phyloP scores from a whole-genome alignment of 2,329 filamentous ascomycete genomes.

The Tolypocladium pustulatum region DNA sequence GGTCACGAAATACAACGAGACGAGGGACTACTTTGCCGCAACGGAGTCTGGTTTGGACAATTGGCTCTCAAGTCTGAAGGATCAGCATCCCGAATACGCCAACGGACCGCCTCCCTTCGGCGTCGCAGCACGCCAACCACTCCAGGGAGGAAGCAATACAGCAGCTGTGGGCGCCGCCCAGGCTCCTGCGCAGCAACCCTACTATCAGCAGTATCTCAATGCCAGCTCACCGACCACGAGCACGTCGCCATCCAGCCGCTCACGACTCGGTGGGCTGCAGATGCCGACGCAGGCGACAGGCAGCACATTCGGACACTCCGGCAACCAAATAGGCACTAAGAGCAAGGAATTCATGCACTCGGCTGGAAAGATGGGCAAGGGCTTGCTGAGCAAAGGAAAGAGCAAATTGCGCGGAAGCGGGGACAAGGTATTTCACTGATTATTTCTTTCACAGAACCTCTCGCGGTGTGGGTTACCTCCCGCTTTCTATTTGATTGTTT shows the following conservation, averaged over 20 bases:
- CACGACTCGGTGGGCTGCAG: slow-evolving; percentile 20
- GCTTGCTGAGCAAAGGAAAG: slow-evolving; percentile 81
- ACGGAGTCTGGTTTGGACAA: slow-evolving; percentile 64
- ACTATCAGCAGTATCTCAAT: slow-evolving; percentile 47
- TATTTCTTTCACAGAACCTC: slow-evolving; percentile 19
- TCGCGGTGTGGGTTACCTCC: slow-evolving; percentile 7
- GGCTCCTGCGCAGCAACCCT: slow-evolving; percentile 30
- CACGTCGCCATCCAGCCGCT: slow-evolving; percentile 21
- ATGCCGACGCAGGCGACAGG: slow-evolving; percentile 29
- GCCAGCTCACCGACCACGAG: slow-evolving; percentile 21
- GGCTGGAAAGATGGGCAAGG: slow-evolving; percentile 83
- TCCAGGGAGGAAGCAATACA: slow-evolving; percentile 9
- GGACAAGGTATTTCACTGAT: slow-evolving; percentile 81
- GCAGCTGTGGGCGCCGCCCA: slow-evolving; percentile 13
- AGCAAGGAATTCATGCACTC: slow-evolving; percentile 83
- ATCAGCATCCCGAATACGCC: slow-evolving; percentile 37
- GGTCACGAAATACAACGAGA: slow-evolving; percentile 63
- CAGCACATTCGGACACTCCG: slow-evolving; percentile 40
- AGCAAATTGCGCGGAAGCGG: slow-evolving; percentile 65
- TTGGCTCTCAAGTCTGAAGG: slow-evolving; percentile 40
- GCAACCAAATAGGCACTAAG: slow-evolving; percentile 63
- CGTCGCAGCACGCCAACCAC: slow-evolving; percentile 5
- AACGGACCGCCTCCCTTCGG: slow-evolving; percentile 22
- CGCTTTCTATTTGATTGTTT: slow-evolving; percentile 7
- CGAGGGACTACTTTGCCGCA: slow-evolving; percentile 57